These are phyloP conservation scores for Chondrus crispus DNA, from an alignment of 23 red algal genomes.

Conservation along the genomic window DNA sequence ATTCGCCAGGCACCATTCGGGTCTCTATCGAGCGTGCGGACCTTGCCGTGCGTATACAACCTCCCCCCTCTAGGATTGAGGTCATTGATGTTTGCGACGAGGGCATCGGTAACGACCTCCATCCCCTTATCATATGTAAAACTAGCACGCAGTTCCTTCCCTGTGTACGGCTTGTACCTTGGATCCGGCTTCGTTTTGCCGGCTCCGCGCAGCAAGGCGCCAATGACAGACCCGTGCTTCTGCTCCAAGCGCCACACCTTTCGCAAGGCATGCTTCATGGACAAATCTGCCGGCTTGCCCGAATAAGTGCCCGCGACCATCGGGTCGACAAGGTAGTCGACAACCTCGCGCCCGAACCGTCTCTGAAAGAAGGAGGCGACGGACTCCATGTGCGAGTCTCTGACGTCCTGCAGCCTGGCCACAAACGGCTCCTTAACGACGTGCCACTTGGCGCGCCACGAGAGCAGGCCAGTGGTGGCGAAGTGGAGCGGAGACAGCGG, in stretches of 20 bases:
- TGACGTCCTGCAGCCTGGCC: not conserved
- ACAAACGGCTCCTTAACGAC: conserved; percentile 44
- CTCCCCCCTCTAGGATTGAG: not conserved
- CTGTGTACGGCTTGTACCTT: not conserved
- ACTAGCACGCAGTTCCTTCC: conserved; percentile 27
- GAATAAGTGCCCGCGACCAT: conserved; percentile 68
- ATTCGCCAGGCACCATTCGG: conserved; percentile 26
- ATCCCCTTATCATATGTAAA: conserved; percentile 68
- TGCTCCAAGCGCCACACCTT: conserved; percentile 43
- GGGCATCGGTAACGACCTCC: conserved; percentile 16
- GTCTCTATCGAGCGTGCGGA: conserved; percentile 3
- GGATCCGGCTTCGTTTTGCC: conserved; percentile 8
- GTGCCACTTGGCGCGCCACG: conserved; percentile 34
- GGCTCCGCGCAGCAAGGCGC: conserved; percentile 31
- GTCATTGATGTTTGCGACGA: conserved; percentile 15
- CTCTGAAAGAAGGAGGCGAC: conserved; percentile 50
- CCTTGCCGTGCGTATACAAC: conserved; percentile 6
- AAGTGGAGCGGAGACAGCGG: conserved; percentile 42
- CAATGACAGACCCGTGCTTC: conserved; percentile 33
- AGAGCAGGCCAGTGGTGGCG: conserved; percentile 5
- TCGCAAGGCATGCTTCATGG: conserved; percentile 42
- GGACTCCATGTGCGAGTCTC: conserved; percentile 31
- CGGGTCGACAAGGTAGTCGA: conserved; percentile 52
- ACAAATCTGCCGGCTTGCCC: not conserved
- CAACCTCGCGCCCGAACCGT: conserved; percentile 68